Evolutionary conservation across 441 rosid genomes (phyloP).

Genomic region (Melastoma candidum): DNA sequence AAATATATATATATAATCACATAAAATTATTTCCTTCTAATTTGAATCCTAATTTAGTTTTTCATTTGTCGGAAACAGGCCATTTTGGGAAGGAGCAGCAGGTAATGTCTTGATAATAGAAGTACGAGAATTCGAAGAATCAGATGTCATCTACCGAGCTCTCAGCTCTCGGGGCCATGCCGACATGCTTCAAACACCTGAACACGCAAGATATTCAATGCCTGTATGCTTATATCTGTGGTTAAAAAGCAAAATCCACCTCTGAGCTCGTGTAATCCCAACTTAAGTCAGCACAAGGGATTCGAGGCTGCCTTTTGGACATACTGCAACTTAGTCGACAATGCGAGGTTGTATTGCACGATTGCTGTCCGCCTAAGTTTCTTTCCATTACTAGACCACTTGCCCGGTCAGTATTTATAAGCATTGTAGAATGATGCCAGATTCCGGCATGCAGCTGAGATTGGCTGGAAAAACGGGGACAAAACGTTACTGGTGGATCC

Average conservation of each 20-base stretch:
- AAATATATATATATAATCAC: too few relatives aligned
- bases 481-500: constrained; percentile 89
- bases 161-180: constrained; percentile 85
- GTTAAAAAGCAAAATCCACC: not conserved
- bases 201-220: constrained; percentile 40
- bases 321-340: constrained; percentile 77
- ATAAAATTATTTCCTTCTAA: not conserved
- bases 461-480: constrained; percentile 90
- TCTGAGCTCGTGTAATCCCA: constrained; percentile 78
- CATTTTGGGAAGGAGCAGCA: constrained; percentile 91
- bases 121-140: constrained; percentile 94
- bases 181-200: constrained; percentile 91
- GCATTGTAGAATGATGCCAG: not conserved
- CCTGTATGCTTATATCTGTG: too few relatives aligned
- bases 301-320: constrained; percentile 84
- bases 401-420: not conserved
- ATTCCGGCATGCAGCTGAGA: constrained; percentile 43
- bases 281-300: constrained; percentile 78
- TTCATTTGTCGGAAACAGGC: constrained; percentile 31
- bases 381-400: not conserved
- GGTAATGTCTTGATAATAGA: constrained; percentile 81
- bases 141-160: constrained; percentile 89
- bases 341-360: constrained; percentile 78
- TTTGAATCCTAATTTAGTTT: not conserved
- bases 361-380: constrained; percentile 85